These are phyloP conservation scores for Rhytidiadelphus loreus DNA, from an alignment of 225 moss, liverwort and hornwort species.

Conservation along the genomic window DNA sequence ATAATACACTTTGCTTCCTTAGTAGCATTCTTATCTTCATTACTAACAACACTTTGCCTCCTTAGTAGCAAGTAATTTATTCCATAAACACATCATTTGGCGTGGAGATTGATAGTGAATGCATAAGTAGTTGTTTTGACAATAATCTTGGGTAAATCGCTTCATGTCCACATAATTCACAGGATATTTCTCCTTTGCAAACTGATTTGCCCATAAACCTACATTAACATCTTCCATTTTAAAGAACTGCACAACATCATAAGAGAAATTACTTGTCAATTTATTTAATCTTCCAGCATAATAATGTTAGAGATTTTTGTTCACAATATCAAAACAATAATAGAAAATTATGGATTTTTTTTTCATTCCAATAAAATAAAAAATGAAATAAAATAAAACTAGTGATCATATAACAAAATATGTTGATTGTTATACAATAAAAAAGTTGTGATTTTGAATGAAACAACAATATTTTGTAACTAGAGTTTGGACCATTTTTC, in stretches of 20 bases:
- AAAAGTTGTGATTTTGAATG: background rate
- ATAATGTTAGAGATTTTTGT: background rate
- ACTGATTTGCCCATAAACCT: conserved; percentile 19
- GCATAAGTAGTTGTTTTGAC: conserved; percentile 16
- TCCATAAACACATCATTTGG: conserved; percentile 40
- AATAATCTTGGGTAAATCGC: conserved; percentile 16
- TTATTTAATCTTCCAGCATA: background rate
- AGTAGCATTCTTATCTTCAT: background rate
- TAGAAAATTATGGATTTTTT: background rate
- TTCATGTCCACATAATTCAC: background rate
- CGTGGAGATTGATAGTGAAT: conserved; percentile 21
- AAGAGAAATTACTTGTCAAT: background rate
- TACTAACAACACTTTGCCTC: conserved; percentile 1
- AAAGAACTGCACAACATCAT: conserved; percentile 5
- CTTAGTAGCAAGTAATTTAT: background rate
- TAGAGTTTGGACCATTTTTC: background rate
- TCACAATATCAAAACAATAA: too few relatives aligned
- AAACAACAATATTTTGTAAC: background rate
- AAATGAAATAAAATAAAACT: background rate
- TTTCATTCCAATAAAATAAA: background rate
- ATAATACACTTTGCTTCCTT: too few relatives aligned
- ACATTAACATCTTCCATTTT: conserved; percentile 40
- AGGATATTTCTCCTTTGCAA: background rate
- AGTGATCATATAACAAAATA: background rate
- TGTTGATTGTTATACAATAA: background rate